phyloP scores from a whole-genome alignment of 2,329 filamentous ascomycete species.

The Fusarium mangiferae region DNA sequence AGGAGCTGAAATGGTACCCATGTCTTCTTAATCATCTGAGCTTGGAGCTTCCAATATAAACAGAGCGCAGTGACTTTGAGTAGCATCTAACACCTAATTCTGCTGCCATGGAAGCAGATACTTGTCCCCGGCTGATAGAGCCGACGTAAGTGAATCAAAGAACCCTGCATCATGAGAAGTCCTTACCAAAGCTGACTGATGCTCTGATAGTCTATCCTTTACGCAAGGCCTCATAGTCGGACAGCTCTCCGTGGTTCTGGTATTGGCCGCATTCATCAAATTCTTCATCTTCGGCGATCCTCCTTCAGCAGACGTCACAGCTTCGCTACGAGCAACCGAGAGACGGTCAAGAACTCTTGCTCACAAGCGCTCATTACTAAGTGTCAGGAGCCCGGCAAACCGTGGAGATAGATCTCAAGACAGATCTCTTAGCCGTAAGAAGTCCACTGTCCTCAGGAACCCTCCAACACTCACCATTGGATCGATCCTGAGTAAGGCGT shows the following conservation, averaged over 20 bases:
- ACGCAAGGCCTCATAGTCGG: conserved; percentile 93
- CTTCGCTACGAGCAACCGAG: conserved; percentile 78
- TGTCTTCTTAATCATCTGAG: not conserved
- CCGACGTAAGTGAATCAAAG: conserved; percentile 50
- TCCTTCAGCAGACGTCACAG: conserved; percentile 83
- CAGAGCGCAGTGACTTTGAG: not conserved
- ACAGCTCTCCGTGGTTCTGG: conserved; percentile 89
- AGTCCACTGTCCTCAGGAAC: conserved; percentile 77
- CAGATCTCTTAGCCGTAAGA: conserved; percentile 68
- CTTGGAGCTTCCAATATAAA: not conserved
- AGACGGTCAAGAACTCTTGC: conserved; percentile 78
- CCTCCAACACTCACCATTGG: conserved; percentile 85
- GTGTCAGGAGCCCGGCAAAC: conserved; percentile 61
- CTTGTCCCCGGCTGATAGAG: conserved; percentile 56
- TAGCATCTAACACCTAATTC: not conserved
- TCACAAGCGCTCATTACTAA: conserved; percentile 79
- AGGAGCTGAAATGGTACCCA: conserved; percentile 3
- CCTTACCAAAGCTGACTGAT: conserved; percentile 2
- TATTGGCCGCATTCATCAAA: conserved; percentile 96
- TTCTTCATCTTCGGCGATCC: conserved; percentile 99
- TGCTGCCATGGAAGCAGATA: conserved; percentile 52
- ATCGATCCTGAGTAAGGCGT: conserved; percentile 94
- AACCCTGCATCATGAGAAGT: conserved; percentile 13
- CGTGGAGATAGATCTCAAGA: conserved; percentile 54
- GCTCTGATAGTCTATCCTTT: conserved; percentile 76